Evolutionary conservation across 345 rosid species (phyloP), one percentile per base, ranked within the genome.

Genomic region (Sisymbrium altissimum): DNA sequence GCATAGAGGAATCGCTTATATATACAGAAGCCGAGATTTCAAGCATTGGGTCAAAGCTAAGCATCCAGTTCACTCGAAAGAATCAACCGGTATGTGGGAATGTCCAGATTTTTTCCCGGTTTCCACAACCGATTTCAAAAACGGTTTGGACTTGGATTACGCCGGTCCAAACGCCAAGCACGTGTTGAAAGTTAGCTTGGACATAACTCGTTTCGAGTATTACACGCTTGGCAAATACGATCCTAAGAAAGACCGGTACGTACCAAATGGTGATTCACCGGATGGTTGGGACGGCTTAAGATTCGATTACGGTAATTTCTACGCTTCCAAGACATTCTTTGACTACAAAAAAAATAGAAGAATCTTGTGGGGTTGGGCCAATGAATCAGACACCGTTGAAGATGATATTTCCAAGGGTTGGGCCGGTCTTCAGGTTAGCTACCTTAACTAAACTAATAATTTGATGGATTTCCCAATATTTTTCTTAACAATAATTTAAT

Each of bases 81-180:
- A 62, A 0, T 44, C 68, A 0, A 83, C 96, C 12, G 97, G 91
- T n/a, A 88, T 85, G 93, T 91, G 91, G 94, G 99, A 95, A 57
- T 92, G 99, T 78, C 98, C 89, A 0, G 98, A 94, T 72, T 91
- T 94, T 56, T 94, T 66, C 58, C 96, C 99, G 0, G 92, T 92
- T 53, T 46, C 83, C 2, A 0, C 62, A 9, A 44, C 73, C 10
- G 78, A 86, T 4, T 65, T 65, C 7, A 10, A 66, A 52, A 49
- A 66, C 14, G 96, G 98, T 15, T 56, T 88, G 83, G 96, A 92
- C 21, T 59, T 74, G 27, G 76, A 70, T 30, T 57, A 53, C 74
- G 4, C 79, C 70, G 44, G 79, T 68, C 0, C 3, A 12, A 55
- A 75, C 32, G 68, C 82, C 30, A 90, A 85, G 54, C 87, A 86